Percentiles rank a stretch among this genome's conserved stretches.
phyloP scores from a whole-genome alignment of 129 eudicot genomes.

The Oenanthe sinensis region DNA sequence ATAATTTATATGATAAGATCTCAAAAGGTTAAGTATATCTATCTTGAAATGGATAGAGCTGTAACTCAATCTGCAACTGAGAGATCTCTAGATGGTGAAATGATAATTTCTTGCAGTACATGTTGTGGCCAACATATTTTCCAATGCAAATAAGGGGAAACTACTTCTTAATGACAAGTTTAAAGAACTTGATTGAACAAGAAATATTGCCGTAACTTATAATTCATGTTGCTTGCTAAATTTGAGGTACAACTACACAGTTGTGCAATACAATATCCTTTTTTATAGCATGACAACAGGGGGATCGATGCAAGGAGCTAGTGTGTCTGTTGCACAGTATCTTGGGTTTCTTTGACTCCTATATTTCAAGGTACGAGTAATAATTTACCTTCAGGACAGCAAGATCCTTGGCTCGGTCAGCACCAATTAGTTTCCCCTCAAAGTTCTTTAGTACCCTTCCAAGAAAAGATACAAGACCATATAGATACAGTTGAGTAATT shows the following conservation, averaged over 20 bases:
- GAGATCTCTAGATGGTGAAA: neutral
- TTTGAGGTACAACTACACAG: neutral
- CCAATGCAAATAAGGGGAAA: neutral
- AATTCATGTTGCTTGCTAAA: neutral
- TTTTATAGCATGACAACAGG: neutral
- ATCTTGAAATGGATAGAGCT: neutral
- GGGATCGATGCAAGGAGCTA: neutral
- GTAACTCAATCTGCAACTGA: neutral
- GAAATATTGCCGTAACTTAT: neutral
- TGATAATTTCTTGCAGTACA: neutral
- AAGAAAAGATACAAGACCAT: slow-evolving; percentile 4
- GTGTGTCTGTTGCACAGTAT: neutral
- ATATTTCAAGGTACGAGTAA: neutral
- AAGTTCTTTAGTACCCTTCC: slow-evolving; percentile 89
- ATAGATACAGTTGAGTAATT: neutral
- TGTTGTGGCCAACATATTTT: neutral
- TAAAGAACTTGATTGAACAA: neutral
- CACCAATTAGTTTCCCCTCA: slow-evolving; percentile 84
- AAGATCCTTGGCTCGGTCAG: slow-evolving; percentile 97
- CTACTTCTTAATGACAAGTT: neutral
- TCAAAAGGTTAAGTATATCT: neutral
- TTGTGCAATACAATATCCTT: neutral
- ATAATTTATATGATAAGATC: neutral
- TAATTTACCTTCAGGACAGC: slow-evolving; percentile 78
- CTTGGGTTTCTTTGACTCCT: neutral